Percentiles rank a stretch among this genome's conserved stretches.
Evolutionary conservation across 306 rosid species (phyloP).

Genomic region (Inga laurina): DNA sequence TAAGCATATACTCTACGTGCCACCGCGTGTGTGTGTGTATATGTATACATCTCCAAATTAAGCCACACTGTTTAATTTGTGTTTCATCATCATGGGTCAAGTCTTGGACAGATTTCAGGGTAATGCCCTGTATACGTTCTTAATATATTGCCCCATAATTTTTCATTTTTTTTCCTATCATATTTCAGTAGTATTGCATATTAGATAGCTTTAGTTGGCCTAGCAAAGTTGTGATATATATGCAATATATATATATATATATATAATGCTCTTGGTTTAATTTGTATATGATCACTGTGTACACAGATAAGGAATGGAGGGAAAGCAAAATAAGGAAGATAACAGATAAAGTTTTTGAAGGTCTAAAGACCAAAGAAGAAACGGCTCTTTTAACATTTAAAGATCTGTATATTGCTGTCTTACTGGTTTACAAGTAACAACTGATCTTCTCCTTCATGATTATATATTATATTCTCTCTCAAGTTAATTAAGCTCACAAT

Average conservation of each 20-base stretch:
- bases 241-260: too few species aligned
- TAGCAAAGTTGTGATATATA: background rate
- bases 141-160: too few species aligned
- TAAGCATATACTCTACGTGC: background rate
- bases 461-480: background rate
- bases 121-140: background rate
- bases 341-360: conserved; percentile 56
- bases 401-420: conserved; percentile 80
- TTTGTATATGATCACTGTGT: background rate
- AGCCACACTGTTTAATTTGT: background rate
- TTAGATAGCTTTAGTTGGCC: background rate
- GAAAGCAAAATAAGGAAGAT: conserved; percentile 57
- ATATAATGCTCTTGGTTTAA: background rate
- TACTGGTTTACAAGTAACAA: conserved; percentile 87
- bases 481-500: background rate
- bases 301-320: conserved; percentile 85
- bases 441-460: background rate
- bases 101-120: conserved; percentile 54
- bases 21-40: background rate
- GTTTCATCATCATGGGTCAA: conserved; percentile 60
- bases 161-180: background rate
- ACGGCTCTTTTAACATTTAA: conserved; percentile 53
- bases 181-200: too few species aligned
- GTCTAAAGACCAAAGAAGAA: conserved; percentile 31
- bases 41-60: too few species aligned